A percentile compares a stretch with the other conserved stretches of the same genome.
phyloP scores from a whole-genome alignment of 2,329 filamentous ascomycete genomes.

The Aspergillus sp. region DNA sequence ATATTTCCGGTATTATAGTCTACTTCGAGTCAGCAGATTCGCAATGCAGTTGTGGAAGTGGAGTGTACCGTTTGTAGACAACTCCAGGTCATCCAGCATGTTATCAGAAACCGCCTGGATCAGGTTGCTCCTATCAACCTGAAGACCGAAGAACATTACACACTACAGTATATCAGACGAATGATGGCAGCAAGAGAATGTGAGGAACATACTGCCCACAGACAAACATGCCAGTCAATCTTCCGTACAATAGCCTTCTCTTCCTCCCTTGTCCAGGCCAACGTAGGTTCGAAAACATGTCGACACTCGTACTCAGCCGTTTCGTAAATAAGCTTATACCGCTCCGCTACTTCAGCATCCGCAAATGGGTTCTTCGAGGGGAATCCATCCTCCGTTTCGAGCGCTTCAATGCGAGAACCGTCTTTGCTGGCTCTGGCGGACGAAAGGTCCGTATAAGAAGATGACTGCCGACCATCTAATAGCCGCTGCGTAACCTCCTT shows the following conservation, averaged over 20 bases:
- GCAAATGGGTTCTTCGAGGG: slow-evolving; percentile 40
- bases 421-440: background rate
- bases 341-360: slow-evolving; percentile 53
- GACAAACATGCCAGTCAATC: slow-evolving; percentile 23
- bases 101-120: slow-evolving; percentile 58
- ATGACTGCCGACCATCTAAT: background rate
- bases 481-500: slow-evolving; percentile 6
- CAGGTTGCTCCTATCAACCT: slow-evolving; percentile 61
- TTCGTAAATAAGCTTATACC: slow-evolving; percentile 57
- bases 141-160: slow-evolving; percentile 60
- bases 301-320: slow-evolving; percentile 50
- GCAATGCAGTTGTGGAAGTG: too few relatives aligned
- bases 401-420: background rate
- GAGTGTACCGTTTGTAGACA: slow-evolving; percentile 29
- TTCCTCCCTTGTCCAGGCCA: slow-evolving; percentile 35
- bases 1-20: slow-evolving; percentile 56
- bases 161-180: slow-evolving; percentile 28
- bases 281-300: slow-evolving; percentile 42
- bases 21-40: slow-evolving; percentile 47
- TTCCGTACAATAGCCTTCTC: slow-evolving; percentile 31
- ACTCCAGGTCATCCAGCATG: slow-evolving; percentile 46
- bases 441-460: slow-evolving; percentile 1
- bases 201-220: slow-evolving; percentile 22
- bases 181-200: background rate
- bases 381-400: background rate